Evolutionary conservation across 2,329 filamentous ascomycete species (phyloP), one percentile per base, ranked within the genome.

Genomic region (Zalaria obscura): DNA sequence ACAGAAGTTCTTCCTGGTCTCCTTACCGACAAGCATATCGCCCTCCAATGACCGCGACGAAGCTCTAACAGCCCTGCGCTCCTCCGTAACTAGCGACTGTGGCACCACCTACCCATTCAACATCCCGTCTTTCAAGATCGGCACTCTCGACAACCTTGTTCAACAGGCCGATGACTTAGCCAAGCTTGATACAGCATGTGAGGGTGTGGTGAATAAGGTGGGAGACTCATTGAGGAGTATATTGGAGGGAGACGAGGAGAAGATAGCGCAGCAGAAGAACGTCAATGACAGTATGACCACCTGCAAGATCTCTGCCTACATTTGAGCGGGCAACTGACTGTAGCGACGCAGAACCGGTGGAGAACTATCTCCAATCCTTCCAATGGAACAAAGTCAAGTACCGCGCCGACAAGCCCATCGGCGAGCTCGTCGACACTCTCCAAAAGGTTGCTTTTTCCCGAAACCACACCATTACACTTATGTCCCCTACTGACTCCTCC

Each of bases 331-430:
- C 9, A 28, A 40, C 48, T 52, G 44, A 52, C 27, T 10, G 7
- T 26, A 34, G 11, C 25, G 10, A 9, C 38, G 38, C 59, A 96
- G 89, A 93, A 63, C 88, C 91, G n/a, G 87, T 89, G 46, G 89
- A 95, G 54, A 82, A 89, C 59, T 98, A 96, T 59, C 69, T 98
- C 36, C 77, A 80, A 56, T 80, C 75, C 42, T 98, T 96, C 64
- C 75, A 77, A 50, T 98, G 91, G 91, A 96, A 96, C 68, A 95
- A 91, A 64, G 85, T 93, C 64, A 91, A 94, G 60, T 98, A 96
- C 64, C 80, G 91, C 54, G 81, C 84, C 47, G 91, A 98, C 63
- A 93, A 89, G 61, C 76, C 89, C 39, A 75, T 98, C 46, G 74
- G 78, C 42, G 89, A 96, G 57, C 71, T 96, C 45, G 81, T 95